Conservation (phyloP, 352 stramenopile species). For the Globisporangium spinosum region DNA sequence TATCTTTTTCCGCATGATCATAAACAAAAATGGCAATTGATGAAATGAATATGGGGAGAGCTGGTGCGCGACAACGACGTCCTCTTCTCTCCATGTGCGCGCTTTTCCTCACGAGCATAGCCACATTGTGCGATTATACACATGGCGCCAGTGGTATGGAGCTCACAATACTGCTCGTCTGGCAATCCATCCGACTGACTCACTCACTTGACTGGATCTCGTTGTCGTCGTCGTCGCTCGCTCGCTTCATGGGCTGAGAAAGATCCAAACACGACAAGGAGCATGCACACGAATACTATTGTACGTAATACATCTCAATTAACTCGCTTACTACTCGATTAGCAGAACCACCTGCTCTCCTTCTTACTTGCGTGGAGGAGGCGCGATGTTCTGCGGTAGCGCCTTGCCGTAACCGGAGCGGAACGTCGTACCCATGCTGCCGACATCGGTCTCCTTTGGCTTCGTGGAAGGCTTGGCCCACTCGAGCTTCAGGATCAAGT, state of each 20-base stretch:
- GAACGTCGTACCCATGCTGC: slow-evolving; percentile 85
- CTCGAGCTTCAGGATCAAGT: slow-evolving; percentile 99
- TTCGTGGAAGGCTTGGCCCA: slow-evolving; percentile 97
- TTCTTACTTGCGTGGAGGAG: slow-evolving; percentile 72
- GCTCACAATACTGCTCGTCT: background rate
- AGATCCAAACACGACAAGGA: background rate
- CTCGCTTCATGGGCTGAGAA: background rate
- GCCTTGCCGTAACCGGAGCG: slow-evolving; percentile 88
- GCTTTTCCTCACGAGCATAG: background rate
- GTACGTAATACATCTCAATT: slow-evolving; percentile 11
- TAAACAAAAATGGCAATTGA: background rate
- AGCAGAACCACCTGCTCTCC: background rate
- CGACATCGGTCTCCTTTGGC: slow-evolving; percentile 63
- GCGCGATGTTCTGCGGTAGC: slow-evolving; percentile 80
- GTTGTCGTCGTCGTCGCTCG: background rate
- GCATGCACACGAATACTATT: background rate
- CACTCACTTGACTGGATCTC: background rate
- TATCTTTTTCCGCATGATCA: slow-evolving; percentile 8
- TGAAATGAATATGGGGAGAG: background rate
- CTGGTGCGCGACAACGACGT: background rate
- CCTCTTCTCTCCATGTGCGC: background rate
- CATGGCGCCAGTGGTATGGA: slow-evolving; percentile 6
- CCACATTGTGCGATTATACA: background rate
- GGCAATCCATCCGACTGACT: background rate
- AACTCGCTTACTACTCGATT: background rate